A percentile compares a stretch with the other conserved stretches of the same genome.
Conservation (phyloP, 192 early-diverging fungal genomes). For the Podila epigama region DNA sequence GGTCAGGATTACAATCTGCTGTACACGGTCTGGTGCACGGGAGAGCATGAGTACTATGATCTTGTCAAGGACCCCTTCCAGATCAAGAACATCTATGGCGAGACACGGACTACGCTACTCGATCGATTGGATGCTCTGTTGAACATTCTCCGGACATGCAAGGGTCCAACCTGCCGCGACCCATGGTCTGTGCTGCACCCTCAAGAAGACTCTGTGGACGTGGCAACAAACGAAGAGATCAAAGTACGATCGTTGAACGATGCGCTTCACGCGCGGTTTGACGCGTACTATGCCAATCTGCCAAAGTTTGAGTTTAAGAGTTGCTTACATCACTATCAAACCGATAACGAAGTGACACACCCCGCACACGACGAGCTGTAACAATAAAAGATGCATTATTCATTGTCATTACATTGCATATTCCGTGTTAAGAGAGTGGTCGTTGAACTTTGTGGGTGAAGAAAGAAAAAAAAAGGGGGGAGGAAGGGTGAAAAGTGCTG, state of each 20-base stretch:
- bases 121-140: slow-evolving; percentile 66
- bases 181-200: slow-evolving; percentile 65
- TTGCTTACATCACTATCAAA: slow-evolving; percentile 47
- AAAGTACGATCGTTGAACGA: slow-evolving; percentile 50
- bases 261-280: slow-evolving; percentile 56
- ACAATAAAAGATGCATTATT: neutral
- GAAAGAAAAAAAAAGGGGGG: too few species aligned
- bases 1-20: slow-evolving; percentile 56
- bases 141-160: slow-evolving; percentile 58
- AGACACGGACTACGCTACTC: slow-evolving; percentile 35
- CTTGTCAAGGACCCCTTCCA: slow-evolving; percentile 65
- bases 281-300: slow-evolving; percentile 55
- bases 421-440: too few species aligned
- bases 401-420: too few species aligned
- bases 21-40: slow-evolving; percentile 65
- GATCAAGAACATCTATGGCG: slow-evolving; percentile 59
- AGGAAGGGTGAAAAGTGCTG: neutral
- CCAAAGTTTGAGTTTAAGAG: slow-evolving; percentile 51
- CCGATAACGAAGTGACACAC: slow-evolving; percentile 31
- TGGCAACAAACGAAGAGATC: slow-evolving; percentile 5
- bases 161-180: slow-evolving; percentile 59
- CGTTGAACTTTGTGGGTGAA: too few species aligned
- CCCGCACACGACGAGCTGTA: slow-evolving; percentile 24
- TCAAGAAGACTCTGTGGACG: slow-evolving; percentile 13
- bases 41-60: slow-evolving; percentile 65